A percentile compares a stretch with the other conserved stretches of the same genome.
Conservation (phyloP, 2,329 filamentous ascomycete species). For the Microsporum ferrugineum region DNA sequence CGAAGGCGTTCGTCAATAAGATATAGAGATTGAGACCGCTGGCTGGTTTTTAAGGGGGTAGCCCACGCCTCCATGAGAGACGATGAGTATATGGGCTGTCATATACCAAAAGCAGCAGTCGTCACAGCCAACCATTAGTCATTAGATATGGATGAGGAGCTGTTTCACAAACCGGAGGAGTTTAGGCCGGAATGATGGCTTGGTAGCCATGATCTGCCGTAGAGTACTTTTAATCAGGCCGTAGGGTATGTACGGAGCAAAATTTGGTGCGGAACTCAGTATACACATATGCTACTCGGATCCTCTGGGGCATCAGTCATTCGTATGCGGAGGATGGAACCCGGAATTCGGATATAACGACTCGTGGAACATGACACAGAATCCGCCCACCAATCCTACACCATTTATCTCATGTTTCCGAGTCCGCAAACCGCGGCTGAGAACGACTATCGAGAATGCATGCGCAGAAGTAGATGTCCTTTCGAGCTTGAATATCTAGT, state of each 20-base stretch:
- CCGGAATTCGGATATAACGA: neutral
- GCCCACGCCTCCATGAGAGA: slow-evolving; percentile 17
- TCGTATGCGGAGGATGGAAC: neutral
- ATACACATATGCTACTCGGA: slow-evolving; percentile 11
- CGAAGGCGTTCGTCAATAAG: slow-evolving; percentile 30
- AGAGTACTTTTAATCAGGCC: slow-evolving; percentile 7
- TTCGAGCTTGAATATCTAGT: neutral
- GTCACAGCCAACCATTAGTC: slow-evolving; percentile 16
- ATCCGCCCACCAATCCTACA: neutral
- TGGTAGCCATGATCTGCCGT: slow-evolving; percentile 6
- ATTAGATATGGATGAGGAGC: slow-evolving; percentile 16
- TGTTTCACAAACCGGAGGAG: slow-evolving; percentile 12
- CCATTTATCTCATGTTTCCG: neutral
- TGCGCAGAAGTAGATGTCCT: neutral
- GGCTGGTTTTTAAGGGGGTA: slow-evolving; percentile 11
- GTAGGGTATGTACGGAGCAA: slow-evolving; percentile 12
- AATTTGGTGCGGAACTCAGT: slow-evolving; percentile 10
- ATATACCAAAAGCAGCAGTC: slow-evolving; percentile 18
- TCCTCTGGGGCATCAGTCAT: slow-evolving; percentile 8
- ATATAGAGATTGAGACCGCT: slow-evolving; percentile 24
- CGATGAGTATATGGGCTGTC: slow-evolving; percentile 15
- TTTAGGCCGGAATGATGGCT: slow-evolving; percentile 22
- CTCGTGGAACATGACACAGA: neutral
- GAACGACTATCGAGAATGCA: neutral
- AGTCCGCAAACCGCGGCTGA: neutral